phyloP scores from a whole-genome alignment of 2,329 filamentous ascomycete genomes.

The Gnomoniopsis smithogilvyi region DNA sequence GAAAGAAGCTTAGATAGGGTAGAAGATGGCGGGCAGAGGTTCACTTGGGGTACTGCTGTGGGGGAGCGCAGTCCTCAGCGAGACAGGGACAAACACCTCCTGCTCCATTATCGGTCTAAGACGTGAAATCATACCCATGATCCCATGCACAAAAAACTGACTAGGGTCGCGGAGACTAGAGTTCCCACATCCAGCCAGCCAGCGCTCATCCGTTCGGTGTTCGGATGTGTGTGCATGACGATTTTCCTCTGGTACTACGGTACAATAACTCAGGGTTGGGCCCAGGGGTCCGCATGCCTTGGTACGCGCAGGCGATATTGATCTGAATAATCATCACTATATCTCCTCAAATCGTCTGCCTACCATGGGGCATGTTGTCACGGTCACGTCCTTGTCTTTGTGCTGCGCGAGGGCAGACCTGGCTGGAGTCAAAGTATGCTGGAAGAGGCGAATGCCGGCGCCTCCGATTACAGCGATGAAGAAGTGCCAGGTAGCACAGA shows the following conservation, averaged over 20 bases:
- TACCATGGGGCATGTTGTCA: not conserved
- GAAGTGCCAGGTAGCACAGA: constrained; percentile 8
- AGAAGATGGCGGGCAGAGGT: not conserved
- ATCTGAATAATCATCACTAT: not conserved
- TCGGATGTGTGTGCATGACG: constrained; percentile 6
- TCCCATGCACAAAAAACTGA: constrained; percentile 12
- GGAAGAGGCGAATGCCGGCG: constrained; percentile 13
- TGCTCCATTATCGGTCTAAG: constrained; percentile 25
- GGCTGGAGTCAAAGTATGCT: not conserved
- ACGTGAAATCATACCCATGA: constrained; percentile 30
- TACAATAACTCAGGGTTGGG: not conserved
- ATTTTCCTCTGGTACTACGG: not conserved
- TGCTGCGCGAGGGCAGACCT: constrained; percentile 2
- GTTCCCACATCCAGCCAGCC: not conserved
- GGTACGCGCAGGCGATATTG: not conserved
- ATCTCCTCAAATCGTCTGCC: not conserved
- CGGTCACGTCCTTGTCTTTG: constrained; percentile 3
- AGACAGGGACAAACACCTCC: constrained; percentile 11
- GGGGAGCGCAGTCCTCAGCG: constrained; percentile 8
- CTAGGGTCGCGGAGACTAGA: constrained; percentile 6
- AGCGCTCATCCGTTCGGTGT: not conserved
- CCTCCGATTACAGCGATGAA: constrained; percentile 4
- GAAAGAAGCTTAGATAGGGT: constrained; percentile 11
- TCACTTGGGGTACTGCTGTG: constrained; percentile 7
- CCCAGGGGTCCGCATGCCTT: not conserved